Evolutionary conservation across 176 grass and related monocot genomes (phyloP), one percentile per base, ranked within the genome.

Genomic region (Avena atlantica): DNA sequence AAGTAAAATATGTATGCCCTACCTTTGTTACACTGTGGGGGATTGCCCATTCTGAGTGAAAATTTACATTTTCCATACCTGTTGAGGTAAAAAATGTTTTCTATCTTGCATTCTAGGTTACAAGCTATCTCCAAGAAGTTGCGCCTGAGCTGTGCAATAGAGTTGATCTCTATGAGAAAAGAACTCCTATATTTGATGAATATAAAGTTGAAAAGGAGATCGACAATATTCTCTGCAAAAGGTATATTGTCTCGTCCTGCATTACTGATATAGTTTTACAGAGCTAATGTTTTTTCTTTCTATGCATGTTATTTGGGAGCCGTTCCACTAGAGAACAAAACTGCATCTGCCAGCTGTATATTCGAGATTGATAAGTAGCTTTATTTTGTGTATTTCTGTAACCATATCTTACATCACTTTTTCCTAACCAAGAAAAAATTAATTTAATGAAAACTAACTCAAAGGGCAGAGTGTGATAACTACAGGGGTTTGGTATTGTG

Each of bases 131-230:
- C 31, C 81, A 98, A 84, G 90, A 95, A 91, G 93, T 95, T 74
- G 96, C 93, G 45, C 96, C 96, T 83, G 96, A 98, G 58, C 90
- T 98, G 21, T 95, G 93, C 79, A 89, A 86, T 59, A 89, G 96
- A 81, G 96, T 98, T 69, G 82, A 95, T 68, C 84, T 98, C 49
- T 94, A 95, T 61, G 92, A 90, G 71, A 95, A 92, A 89, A 92
- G 75, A 94, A 92, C 81, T 71, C 96, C 96, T 16, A 90, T 98
- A 86, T 98, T 98, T 88, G 92, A 98, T 84, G 88, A 92, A 87
- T 98, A 92, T 83, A 94, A 92, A 52, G 91, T 98, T 68, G 96
- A 98, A 90, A 94, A 94, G 81, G 93, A 98, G 60, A 98, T 98
- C 76, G 91, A 98, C 66, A 87, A 19, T 66, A 98, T 98, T 74